These are phyloP conservation scores for Alternaria alternata DNA, from an alignment of 2,329 filamentous ascomycete genomes.

Conservation along the genomic window DNA sequence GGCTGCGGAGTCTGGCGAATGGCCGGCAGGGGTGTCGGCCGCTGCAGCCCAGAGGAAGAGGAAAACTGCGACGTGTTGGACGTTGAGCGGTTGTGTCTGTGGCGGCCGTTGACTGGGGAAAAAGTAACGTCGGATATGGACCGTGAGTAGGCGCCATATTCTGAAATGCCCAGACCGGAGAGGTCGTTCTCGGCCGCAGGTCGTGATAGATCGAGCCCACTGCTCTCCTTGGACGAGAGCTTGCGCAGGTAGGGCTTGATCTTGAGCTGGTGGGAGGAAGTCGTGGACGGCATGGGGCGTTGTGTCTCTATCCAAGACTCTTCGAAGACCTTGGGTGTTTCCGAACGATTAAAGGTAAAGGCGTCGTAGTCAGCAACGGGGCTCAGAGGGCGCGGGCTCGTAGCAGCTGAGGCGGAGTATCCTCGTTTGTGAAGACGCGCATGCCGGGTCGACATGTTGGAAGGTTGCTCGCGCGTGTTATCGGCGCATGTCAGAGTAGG, in stretches of 20 bases:
- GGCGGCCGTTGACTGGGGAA: slow-evolving; percentile 48
- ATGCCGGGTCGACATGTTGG: slow-evolving; percentile 27
- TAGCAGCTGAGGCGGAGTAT: slow-evolving; percentile 49
- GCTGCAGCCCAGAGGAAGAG: slow-evolving; percentile 57
- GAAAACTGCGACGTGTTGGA: slow-evolving; percentile 65
- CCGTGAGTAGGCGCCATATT: slow-evolving; percentile 51
- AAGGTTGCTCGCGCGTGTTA: slow-evolving; percentile 15
- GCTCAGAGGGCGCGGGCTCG: slow-evolving; percentile 45
- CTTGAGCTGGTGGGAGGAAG: slow-evolving; percentile 49
- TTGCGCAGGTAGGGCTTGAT: slow-evolving; percentile 66
- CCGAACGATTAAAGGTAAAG: slow-evolving; percentile 45
- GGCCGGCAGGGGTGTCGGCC: slow-evolving; percentile 61
- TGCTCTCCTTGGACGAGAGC: slow-evolving; percentile 59
- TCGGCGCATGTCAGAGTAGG: slow-evolving; percentile 18
- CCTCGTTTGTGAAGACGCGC: slow-evolving; percentile 53
- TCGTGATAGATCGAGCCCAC: slow-evolving; percentile 63
- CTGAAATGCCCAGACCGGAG: slow-evolving; percentile 63
- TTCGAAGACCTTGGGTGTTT: slow-evolving; percentile 47
- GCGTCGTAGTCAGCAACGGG: slow-evolving; percentile 37
- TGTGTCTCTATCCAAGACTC: slow-evolving; percentile 43
- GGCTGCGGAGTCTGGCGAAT: slow-evolving; percentile 64
- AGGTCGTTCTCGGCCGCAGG: slow-evolving; percentile 64
- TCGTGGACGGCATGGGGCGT: slow-evolving; percentile 34
- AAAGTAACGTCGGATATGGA: slow-evolving; percentile 57
- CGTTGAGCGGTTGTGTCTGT: slow-evolving; percentile 60